Conservation (phyloP, 192 early-diverging fungal genomes). For the Gamsiella multidivaricata region DNA sequence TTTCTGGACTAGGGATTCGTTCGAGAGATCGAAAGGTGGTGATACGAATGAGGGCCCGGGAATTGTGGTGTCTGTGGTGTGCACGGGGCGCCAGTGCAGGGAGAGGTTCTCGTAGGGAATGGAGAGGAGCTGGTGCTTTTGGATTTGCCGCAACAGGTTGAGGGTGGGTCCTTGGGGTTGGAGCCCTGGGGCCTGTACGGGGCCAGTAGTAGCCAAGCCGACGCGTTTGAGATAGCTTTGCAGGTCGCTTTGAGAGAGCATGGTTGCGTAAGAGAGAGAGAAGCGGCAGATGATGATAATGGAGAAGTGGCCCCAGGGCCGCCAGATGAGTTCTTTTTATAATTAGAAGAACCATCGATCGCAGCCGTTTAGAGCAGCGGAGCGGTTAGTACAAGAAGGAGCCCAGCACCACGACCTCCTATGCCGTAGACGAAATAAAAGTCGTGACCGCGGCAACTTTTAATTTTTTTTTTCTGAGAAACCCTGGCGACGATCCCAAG, state of each 20-base stretch:
- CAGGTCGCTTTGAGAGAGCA: not conserved
- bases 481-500: no score
- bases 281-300: not conserved
- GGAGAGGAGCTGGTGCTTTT: not conserved
- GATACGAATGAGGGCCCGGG: not conserved
- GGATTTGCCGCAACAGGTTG: not conserved
- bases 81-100: conserved; percentile 8
- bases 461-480: no score
- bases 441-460: no score
- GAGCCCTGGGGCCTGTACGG: not conserved
- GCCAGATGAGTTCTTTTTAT: not conserved
- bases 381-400: not conserved
- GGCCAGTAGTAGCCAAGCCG: not conserved
- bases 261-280: not conserved
- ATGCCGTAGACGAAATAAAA: not conserved
- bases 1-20: not conserved
- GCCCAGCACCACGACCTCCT: no score
- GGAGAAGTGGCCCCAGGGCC: not conserved
- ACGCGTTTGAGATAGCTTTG: not conserved
- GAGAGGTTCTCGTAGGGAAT: conserved; percentile 18
- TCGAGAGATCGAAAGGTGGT: not conserved
- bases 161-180: not conserved
- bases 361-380: no score
- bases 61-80: not conserved
- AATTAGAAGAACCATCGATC: not conserved